Conservation (phyloP, 495 filamentous ascomycete genomes). For the Aspergillus biplanus region DNA sequence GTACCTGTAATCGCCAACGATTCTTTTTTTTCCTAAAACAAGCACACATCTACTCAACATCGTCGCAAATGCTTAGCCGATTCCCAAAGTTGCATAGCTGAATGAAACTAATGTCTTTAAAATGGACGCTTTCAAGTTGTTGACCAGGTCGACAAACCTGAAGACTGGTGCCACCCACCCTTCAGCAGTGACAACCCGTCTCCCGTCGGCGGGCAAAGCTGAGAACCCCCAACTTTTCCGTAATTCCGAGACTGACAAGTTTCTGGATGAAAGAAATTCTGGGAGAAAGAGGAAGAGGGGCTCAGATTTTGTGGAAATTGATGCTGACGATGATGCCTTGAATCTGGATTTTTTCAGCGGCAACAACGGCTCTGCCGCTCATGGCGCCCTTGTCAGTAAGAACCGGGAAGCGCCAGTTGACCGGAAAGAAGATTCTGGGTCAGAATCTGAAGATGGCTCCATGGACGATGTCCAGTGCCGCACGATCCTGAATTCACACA, state of each 20-base stretch:
- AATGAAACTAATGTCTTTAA: constrained; percentile 9
- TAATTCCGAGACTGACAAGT: constrained; percentile 37
- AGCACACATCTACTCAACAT: background rate
- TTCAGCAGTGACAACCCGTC: constrained; percentile 30
- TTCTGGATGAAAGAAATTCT: constrained; percentile 35
- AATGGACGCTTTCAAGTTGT: constrained; percentile 60
- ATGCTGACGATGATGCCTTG: constrained; percentile 31
- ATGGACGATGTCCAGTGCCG: constrained; percentile 69
- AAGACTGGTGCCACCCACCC: constrained; percentile 37
- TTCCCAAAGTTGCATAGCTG: constrained; percentile 15
- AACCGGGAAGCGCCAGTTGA: constrained; percentile 12
- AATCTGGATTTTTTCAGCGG: constrained; percentile 47
- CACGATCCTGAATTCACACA: constrained; percentile 76
- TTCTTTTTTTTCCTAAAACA: background rate
- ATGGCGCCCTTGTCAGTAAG: constrained; percentile 20
- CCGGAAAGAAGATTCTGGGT: constrained; percentile 29
- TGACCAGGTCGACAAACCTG: constrained; percentile 58
- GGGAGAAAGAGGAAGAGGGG: constrained; percentile 47
- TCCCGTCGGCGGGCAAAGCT: constrained; percentile 54
- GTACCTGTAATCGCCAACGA: background rate
- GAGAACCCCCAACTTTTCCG: constrained; percentile 60
- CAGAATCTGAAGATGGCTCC: constrained; percentile 32
- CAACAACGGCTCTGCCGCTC: constrained; percentile 29
- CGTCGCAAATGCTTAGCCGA: constrained; percentile 3
- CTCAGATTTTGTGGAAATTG: constrained; percentile 25